Base-by-base conservation (phyloP, 2,329 filamentous ascomycete genomes). In the Didymella sp. region DNA sequence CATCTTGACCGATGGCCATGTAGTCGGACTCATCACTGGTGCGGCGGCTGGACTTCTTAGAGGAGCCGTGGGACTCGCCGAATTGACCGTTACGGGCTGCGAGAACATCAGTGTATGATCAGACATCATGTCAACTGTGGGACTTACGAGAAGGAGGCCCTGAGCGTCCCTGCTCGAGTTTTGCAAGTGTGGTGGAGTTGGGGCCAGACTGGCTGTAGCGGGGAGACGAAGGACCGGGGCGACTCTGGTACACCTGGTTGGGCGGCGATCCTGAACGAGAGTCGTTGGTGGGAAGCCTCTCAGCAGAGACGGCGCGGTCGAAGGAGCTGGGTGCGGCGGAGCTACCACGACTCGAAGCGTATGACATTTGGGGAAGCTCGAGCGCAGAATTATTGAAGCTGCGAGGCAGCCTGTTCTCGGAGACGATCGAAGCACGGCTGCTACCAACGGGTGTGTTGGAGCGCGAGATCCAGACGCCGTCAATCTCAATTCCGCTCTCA, bases 401-500 rank as follows among this genome's bases (percentile, higher is more conserved):
- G 28, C 61, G 69, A 13, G 67, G 64, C 8, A 69, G 45, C 46
- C 71, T 75, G 43, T 59, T 51, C 17, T 73, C 71, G 51, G 60
- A 73, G 25, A 64, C 40, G 27, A 75, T 66, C 13, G 74, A 76
- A 9, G 70, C 71, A 22, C 70, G 68, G 45, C 74, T 74, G 63
- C 74, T 76, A 53, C 66, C 68, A 27, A 72, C 71, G 4, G 75
- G 75, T 8, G 79, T 81, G 64, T 81, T 82, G 44, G 67, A 72
- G 54, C 73, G 69, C 15, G 80, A 82, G 33, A 81, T 79, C 79
- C 79, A 83, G 47, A 97, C 92, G 4, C 92, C 93, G 62, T 96
- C 91, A 7, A 96, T 85, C 71, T 94, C 85, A 40, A 96, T 81
- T 6, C 92, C 92, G 64, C 85, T 89, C 73, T 96, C 89, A 43